Conservation (phyloP, 2,329 filamentous ascomycete genomes). For the Dothistroma septosporum region DNA sequence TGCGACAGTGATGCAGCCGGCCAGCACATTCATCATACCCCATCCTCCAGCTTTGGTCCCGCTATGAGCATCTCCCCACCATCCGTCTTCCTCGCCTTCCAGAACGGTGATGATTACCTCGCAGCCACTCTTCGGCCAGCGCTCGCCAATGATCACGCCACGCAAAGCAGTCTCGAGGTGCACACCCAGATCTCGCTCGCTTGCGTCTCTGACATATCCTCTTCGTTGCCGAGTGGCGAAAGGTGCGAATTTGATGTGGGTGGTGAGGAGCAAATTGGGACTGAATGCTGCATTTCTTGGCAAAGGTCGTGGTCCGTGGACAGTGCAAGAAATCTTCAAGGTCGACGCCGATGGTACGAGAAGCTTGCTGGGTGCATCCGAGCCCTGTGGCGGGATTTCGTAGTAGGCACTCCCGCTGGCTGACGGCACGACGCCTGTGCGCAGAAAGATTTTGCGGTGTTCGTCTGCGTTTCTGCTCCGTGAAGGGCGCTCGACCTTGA, state of each 20-base stretch:
- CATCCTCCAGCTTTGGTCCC: conserved; percentile 52
- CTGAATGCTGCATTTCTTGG: conserved; percentile 88
- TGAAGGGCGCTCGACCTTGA: conserved; percentile 46
- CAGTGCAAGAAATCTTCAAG: conserved; percentile 86
- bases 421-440: conserved; percentile 87
- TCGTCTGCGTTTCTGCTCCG: conserved; percentile 63
- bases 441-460: conserved; percentile 82
- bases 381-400: conserved; percentile 50
- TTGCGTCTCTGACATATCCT: conserved; percentile 80
- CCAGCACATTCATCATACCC: conserved; percentile 87
- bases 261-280: conserved; percentile 84
- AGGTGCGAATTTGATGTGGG: conserved; percentile 93
- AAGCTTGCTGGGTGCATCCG: conserved; percentile 38
- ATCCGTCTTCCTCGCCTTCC: conserved; percentile 81
- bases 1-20: conserved; percentile 88
- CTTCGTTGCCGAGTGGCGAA: conserved; percentile 80
- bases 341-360: conserved; percentile 58
- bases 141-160: conserved; percentile 83
- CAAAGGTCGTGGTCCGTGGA: conserved; percentile 87
- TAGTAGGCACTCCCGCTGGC: conserved; percentile 90
- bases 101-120: conserved; percentile 90
- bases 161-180: conserved; percentile 88
- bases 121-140: conserved; percentile 98
- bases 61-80: conserved; percentile 53
- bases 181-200: conserved; percentile 82